phyloP scores from a whole-genome alignment of 306 rosid genomes.

The Glycine latifolia region DNA sequence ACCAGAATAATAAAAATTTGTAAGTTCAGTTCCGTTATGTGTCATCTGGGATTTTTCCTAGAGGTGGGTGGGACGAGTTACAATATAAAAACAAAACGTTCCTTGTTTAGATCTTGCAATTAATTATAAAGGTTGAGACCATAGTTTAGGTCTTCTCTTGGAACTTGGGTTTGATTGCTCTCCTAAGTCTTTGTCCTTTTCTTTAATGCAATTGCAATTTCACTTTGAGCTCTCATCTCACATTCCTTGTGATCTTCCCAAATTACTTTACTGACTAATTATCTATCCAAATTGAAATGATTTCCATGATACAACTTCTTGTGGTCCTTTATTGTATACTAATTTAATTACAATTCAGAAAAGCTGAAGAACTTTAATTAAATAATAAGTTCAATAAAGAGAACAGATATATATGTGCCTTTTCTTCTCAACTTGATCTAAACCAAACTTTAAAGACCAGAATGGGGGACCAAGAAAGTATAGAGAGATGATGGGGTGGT shows the following conservation, averaged over 20 bases:
- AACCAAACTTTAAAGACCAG: conserved; percentile 34
- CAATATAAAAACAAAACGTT: conserved; percentile 35
- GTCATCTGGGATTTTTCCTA: conserved; percentile 30
- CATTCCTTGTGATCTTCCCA: conserved; percentile 16
- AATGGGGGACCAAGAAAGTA: conserved; percentile 53
- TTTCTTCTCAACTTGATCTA: conserved; percentile 14
- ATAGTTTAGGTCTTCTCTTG: conserved; percentile 15
- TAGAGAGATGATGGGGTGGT: conserved; percentile 46
- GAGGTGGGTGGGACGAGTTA: conserved; percentile 27
- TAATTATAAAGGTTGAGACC: conserved; percentile 27
- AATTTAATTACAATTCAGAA: not conserved
- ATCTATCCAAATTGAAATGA: conserved; percentile 23
- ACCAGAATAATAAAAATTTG: conserved; percentile 40
- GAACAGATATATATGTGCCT: not conserved
- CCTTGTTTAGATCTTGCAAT: conserved; percentile 38
- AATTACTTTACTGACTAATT: conserved; percentile 21
- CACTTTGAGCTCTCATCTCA: not conserved
- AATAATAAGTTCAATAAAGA: too few relatives aligned
- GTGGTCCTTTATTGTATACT: conserved; percentile 32
- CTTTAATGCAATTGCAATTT: conserved; percentile 30
- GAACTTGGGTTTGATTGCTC: conserved; percentile 33
- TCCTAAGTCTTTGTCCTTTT: conserved; percentile 29
- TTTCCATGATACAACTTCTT: conserved; percentile 28
- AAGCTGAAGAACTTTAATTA: not conserved
- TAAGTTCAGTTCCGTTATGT: conserved; percentile 19